Conservation (phyloP, 768 basidiomycete genomes). For the Lactifluus pinguis region DNA sequence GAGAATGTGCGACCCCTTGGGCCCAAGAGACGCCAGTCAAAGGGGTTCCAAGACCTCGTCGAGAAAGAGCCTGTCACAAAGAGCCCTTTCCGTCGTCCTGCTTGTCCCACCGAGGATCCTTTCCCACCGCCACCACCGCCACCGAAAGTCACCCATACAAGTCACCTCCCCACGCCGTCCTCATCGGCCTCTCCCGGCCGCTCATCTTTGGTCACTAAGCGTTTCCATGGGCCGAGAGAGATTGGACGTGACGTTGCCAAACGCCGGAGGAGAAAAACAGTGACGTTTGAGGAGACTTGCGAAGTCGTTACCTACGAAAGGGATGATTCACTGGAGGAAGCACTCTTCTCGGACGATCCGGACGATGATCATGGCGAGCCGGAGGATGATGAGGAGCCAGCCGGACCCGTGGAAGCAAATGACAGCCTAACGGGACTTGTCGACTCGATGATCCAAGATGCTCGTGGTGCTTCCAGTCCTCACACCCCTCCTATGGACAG, state of each 20-base stretch:
- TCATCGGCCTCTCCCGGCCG: constrained; percentile 44
- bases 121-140: constrained; percentile 22
- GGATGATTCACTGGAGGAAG: constrained; percentile 36
- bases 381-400: constrained; percentile 16
- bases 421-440: constrained; percentile 64
- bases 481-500: constrained; percentile 33
- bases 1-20: constrained; percentile 67
- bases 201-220: constrained; percentile 59
- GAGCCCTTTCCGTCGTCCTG: constrained; percentile 59
- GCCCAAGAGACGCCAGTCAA: constrained; percentile 67
- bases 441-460: constrained; percentile 52
- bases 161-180: constrained; percentile 21
- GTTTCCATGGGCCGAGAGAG: constrained; percentile 68
- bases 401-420: constrained; percentile 27
- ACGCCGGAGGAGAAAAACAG: constrained; percentile 61
- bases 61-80: constrained; percentile 73
- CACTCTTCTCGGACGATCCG: constrained; percentile 35
- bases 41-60: constrained; percentile 60
- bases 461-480: constrained; percentile 30
- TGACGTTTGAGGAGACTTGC: constrained; percentile 70
- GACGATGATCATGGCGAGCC: constrained; percentile 21
- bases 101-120: constrained; percentile 19
- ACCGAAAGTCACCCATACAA: constrained; percentile 3
- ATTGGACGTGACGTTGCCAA: constrained; percentile 26
- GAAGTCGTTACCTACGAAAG: constrained; percentile 77